A percentile compares a stretch with the other conserved stretches of the same genome.
Evolutionary conservation across 768 basidiomycete species (phyloP).

Genomic region (Chalciporus sphaerocephalus): DNA sequence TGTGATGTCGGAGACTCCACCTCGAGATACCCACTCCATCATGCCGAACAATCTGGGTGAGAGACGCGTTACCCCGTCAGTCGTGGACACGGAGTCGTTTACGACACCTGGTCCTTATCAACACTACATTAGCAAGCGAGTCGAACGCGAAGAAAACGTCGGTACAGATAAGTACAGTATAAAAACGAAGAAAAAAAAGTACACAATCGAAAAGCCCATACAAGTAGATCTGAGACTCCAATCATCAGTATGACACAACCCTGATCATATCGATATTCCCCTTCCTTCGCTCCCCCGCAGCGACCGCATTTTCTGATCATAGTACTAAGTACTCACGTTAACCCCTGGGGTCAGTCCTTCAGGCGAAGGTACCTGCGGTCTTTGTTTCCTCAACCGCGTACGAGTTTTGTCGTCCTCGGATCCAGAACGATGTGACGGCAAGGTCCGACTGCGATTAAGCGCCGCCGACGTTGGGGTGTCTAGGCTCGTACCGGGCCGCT

Average conservation of each 20-base stretch:
- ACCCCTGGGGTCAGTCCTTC: conserved; percentile 17
- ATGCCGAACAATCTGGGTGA: too few relatives aligned
- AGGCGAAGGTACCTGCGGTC: conserved; percentile 36
- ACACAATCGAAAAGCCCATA: not conserved
- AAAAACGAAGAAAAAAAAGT: not conserved
- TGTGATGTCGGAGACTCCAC: too few relatives aligned
- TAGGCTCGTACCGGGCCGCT: conserved; percentile 36
- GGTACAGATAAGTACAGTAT: not conserved
- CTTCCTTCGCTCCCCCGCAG: conserved; percentile 4
- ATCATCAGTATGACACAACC: conserved; percentile 3
- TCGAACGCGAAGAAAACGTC: not conserved
- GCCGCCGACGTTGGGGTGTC: conserved; percentile 30
- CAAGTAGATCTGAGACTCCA: conserved; percentile 3
- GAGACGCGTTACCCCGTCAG: too few relatives aligned
- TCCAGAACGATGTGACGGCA: conserved; percentile 39
- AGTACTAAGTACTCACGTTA: conserved; percentile 22
- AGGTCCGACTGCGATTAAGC: conserved; percentile 55
- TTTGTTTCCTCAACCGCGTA: conserved; percentile 48
- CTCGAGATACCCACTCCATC: not conserved
- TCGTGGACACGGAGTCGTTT: too few relatives aligned
- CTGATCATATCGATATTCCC: conserved; percentile 2
- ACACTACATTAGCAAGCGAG: not conserved
- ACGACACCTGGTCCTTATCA: not conserved
- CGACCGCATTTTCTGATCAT: not conserved
- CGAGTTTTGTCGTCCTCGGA: conserved; percentile 37